These are phyloP conservation scores for Mycena vulgaris DNA, from an alignment of 768 basidiomycete species.

Conservation along the genomic window DNA sequence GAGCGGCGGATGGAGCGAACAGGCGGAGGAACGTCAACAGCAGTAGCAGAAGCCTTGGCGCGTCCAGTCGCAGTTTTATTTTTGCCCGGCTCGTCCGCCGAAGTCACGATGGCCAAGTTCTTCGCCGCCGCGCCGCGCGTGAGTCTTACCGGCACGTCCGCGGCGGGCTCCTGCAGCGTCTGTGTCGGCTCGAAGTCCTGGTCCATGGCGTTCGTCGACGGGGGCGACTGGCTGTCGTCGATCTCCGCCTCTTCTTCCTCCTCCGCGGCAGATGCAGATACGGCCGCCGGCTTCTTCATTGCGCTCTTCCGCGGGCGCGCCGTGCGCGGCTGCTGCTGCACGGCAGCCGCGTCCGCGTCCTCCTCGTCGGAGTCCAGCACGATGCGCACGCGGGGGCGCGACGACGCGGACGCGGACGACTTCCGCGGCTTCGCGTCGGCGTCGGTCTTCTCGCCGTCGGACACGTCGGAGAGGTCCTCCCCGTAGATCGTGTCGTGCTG, in stretches of 20 bases:
- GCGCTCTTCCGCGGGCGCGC: constrained; percentile 21
- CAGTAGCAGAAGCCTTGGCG: background rate
- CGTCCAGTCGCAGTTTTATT: background rate
- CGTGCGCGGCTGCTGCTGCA: constrained; percentile 12
- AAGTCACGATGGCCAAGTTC: background rate
- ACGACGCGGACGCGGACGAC: background rate
- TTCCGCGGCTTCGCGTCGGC: constrained; percentile 1
- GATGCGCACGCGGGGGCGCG: constrained; percentile 16
- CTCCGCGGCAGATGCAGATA: background rate
- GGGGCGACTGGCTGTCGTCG: background rate
- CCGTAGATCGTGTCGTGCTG: constrained; percentile 29
- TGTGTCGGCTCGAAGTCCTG: constrained; percentile 31
- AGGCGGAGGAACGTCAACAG: background rate
- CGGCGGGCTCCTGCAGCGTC: constrained; percentile 2
- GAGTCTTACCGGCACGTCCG: constrained; percentile 23
- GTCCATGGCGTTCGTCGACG: constrained; percentile 25
- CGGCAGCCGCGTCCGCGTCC: constrained; percentile 17
- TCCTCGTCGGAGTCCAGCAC: constrained; percentile 35
- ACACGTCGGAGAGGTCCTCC: constrained; percentile 47
- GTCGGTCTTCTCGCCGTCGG: constrained; percentile 33
- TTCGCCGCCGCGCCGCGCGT: constrained; percentile 30
- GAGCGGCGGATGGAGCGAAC: constrained; percentile 21
- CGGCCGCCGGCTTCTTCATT: constrained; percentile 17
- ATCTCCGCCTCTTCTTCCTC: background rate
- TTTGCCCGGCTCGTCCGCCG: constrained; percentile 10